These are phyloP conservation scores for Boletus eberwhitei DNA, from an alignment of 768 basidiomycete species.

Conservation along the genomic window DNA sequence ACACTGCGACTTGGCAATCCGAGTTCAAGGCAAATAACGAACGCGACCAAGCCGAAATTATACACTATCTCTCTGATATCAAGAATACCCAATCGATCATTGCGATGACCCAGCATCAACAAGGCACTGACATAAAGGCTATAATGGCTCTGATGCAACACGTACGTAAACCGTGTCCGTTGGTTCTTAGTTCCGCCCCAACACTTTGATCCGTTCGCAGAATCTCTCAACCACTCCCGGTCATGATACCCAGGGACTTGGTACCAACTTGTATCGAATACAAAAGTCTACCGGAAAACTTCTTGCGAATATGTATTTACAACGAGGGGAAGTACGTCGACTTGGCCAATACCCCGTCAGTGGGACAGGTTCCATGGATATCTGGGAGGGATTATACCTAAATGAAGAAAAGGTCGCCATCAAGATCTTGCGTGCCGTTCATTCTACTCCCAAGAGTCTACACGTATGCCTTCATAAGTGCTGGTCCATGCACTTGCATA, in stretches of 20 bases:
- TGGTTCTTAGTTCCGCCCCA: not conserved
- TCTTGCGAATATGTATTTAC: conserved; percentile 48
- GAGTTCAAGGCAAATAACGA: conserved; percentile 38
- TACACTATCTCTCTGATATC: conserved; percentile 44
- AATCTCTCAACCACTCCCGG: conserved; percentile 18
- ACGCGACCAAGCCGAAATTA: conserved; percentile 43
- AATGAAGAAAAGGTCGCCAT: conserved; percentile 54
- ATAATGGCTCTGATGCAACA: conserved; percentile 53
- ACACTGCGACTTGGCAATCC: conserved; percentile 47
- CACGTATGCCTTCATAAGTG: conserved; percentile 32
- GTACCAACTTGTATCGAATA: conserved; percentile 48
- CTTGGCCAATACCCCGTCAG: conserved; percentile 48
- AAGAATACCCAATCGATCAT: conserved; percentile 38
- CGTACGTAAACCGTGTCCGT: conserved; percentile 24
- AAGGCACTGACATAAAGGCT: conserved; percentile 34
- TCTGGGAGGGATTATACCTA: conserved; percentile 54
- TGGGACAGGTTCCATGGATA: conserved; percentile 52
- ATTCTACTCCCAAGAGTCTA: conserved; percentile 43
- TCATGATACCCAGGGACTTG: conserved; percentile 40
- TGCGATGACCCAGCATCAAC: conserved; percentile 31
- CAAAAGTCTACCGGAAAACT: conserved; percentile 45
- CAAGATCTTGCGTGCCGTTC: conserved; percentile 52
- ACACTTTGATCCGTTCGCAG: conserved; percentile 20
- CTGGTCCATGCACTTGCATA: not conserved
- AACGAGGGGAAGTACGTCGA: conserved; percentile 50